These are phyloP conservation scores for Erysimum cheiri DNA, from an alignment of 441 rosid genomes.

Conservation along the genomic window DNA sequence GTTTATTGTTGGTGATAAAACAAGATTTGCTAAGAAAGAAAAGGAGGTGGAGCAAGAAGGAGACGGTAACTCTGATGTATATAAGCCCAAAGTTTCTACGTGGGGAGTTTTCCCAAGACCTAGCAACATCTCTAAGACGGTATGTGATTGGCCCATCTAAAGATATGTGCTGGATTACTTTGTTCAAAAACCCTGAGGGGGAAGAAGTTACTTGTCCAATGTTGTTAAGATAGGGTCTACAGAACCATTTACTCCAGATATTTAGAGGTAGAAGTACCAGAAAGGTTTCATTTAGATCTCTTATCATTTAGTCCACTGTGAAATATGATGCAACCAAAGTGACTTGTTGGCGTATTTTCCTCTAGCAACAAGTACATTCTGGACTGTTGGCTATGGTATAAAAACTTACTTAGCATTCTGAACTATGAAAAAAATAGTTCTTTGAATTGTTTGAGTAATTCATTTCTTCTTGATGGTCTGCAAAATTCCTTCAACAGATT, in stretches of 20 bases:
- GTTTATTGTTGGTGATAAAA: conserved; percentile 81
- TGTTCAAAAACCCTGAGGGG: neutral
- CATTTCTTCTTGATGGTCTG: neutral
- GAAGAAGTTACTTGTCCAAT: neutral
- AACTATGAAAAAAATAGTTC: neutral
- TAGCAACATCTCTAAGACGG: conserved; percentile 82
- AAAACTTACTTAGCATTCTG: neutral
- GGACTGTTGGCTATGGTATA: neutral
- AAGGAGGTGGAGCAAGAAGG: conserved; percentile 45
- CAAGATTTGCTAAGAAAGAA: conserved; percentile 51
- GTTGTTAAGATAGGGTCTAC: neutral
- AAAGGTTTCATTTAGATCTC: neutral
- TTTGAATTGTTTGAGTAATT: neutral
- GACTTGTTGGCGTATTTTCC: neutral
- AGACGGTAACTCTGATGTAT: conserved; percentile 55
- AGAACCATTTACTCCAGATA: neutral
- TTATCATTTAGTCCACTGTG: neutral
- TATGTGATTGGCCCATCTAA: conserved; percentile 39
- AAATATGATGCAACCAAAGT: neutral
- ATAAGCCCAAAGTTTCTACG: conserved; percentile 87
- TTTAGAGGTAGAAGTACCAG: neutral
- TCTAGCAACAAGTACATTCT: too few relatives aligned
- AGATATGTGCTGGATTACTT: neutral
- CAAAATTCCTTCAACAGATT: neutral
- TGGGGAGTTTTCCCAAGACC: conserved; percentile 97